Base-by-base conservation (phyloP, 106 monocot species). In the Posidonia australis region DNA sequence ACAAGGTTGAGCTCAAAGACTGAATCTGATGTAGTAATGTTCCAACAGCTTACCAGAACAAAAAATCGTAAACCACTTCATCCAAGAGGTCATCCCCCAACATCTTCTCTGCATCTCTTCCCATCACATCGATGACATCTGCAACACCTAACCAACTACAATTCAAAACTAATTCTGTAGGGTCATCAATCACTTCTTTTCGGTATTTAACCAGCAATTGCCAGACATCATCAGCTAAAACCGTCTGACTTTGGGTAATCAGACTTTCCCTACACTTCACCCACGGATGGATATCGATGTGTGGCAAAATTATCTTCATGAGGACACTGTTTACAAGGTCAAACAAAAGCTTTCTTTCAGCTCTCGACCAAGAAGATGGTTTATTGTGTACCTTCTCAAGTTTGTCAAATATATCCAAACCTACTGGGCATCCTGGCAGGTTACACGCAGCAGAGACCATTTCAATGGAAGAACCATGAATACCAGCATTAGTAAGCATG, bases 311-410 rank as follows among this genome's bases (percentile, higher is more conserved):
- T 22, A 79, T 55, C 13, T 77, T 78, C 6, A 23, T 64, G 24
- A 93, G 51, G 44, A 75, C 47, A 12, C 45, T 69, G 64, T 81
- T 93, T 60, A 74, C 52, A 25, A 81, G 67, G 73, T 88, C 93
- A 81, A 93, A 93, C 44, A 88, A 54, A 55, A 88, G 75, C 72
- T 77, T 88, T 44, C 93, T 85, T 44, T 89, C 85, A 11, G 67
- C 51, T 72, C 52, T 77, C 5, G 85, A 29, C 88, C 93, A 93
- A 21, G 76, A 51, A 9, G 46, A 22, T 5, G 54, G 29, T 48
- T 59, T 17, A 17, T 28, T 66, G 42, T 89, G 86, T 70, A 88
- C 82, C 70, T 72, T 80, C 69, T 93, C 93, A 25, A 88, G 83
- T 54, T 70, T 76, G 13, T 70, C 74, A 49, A 88, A 93, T 10